Conservation (phyloP, 1,284 basidiomycete genomes). For the Moesziomyces globuligerus region DNA sequence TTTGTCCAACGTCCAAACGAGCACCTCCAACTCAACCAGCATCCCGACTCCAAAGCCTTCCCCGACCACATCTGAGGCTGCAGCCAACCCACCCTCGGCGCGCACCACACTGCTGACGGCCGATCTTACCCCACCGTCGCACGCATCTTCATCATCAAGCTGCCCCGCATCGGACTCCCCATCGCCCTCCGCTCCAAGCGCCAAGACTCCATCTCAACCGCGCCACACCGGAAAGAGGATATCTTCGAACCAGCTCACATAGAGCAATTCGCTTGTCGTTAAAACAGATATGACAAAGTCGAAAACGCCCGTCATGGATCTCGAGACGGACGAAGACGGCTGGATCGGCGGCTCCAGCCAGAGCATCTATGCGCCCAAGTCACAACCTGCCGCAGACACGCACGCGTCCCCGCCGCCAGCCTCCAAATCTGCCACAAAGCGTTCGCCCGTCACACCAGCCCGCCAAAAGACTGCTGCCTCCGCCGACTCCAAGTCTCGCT, state of each 20-base stretch:
- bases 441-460: slow-evolving; percentile 20
- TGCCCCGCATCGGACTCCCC: slow-evolving; percentile 49
- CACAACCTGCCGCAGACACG: slow-evolving; percentile 1
- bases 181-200: slow-evolving; percentile 34
- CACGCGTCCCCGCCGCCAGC: slow-evolving; percentile 30
- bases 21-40: slow-evolving; percentile 54
- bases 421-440: slow-evolving; percentile 9
- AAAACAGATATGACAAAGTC: slow-evolving; percentile 13
- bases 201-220: slow-evolving; percentile 28
- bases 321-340: slow-evolving; percentile 41
- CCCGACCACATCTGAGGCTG: slow-evolving; percentile 53
- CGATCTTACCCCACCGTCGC: slow-evolving; percentile 41
- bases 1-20: slow-evolving; percentile 53
- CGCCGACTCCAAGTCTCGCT: slow-evolving; percentile 4
- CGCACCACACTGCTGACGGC: slow-evolving; percentile 17
- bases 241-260: background rate
- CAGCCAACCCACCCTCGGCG: slow-evolving; percentile 24
- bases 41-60: slow-evolving; percentile 47
- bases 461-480: slow-evolving; percentile 3
- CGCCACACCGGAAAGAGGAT: no score
- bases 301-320: slow-evolving; percentile 29
- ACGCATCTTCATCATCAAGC: slow-evolving; percentile 28
- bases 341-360: slow-evolving; percentile 49
- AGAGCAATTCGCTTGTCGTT: background rate
- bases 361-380: slow-evolving; percentile 50